Evolutionary conservation across 768 basidiomycete species (phyloP), one percentile per base, ranked within the genome.

Genomic region (Psilocybe tampanensis): DNA sequence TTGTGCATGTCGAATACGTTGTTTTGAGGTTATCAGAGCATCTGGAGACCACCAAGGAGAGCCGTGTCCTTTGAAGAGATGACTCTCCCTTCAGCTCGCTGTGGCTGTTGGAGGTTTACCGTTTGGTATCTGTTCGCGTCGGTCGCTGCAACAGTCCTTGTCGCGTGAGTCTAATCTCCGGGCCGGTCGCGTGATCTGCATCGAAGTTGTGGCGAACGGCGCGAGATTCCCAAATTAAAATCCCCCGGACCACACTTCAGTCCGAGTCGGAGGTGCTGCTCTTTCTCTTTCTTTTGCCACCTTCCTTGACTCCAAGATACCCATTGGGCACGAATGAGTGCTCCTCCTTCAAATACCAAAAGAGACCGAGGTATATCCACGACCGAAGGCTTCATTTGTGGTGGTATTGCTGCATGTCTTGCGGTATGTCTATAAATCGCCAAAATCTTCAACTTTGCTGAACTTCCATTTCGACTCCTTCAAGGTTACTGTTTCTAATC

Each of bases 321-420:
- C 12, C 41, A 13, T 34, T 34, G 44, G 52, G 51, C 21, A 56
- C 58, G 52, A 15, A 65, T 62, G 64, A 26, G 65, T 47, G 36
- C 59, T 13, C 43, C 67, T 45, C 22, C 57, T 17, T 29, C 59
- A 23, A 33, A 23, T 44, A 26, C 41, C 34, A 59, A 56, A 53
- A 59, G 54, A 44, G 64, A 66, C 32, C 63, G 68, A 12, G 70
- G 72, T 12, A 60, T 94, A 33, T 86, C 87, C 41, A 91, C 90
- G 0, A 61, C 78, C 45, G 94, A 95, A 71, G 85, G 90, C 41
- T 99, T 99, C 68, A 44, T 91, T 11, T 91, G 91, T 61, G 97
- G 97, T 55, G 95, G 91, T 22, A 69, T 95, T 51, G 97, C 97
- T 50, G 97, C 95, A 56, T 93, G 86, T 70, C 88, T 90, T 43